Conservation (phyloP, 352 stramenopile species). For the Globisporangium uncinulatum region DNA sequence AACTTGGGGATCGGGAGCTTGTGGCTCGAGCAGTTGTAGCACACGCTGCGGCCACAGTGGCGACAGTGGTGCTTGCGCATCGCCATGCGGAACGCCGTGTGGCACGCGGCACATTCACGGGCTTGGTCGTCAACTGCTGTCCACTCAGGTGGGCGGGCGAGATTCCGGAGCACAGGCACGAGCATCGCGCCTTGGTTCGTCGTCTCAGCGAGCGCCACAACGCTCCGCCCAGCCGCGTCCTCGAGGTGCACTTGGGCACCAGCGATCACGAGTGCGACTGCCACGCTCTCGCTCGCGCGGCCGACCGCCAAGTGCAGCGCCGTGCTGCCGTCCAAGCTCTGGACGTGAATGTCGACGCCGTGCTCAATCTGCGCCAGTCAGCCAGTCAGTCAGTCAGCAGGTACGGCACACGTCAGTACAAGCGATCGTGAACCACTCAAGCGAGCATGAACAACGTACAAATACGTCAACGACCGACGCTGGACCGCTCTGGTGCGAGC, state of each 20-base stretch:
- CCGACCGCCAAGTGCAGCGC: slow-evolving; percentile 75
- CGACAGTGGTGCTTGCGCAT: slow-evolving; percentile 84
- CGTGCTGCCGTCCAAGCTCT: slow-evolving; percentile 83
- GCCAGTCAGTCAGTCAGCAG: background rate
- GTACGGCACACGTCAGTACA: background rate
- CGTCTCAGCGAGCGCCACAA: slow-evolving; percentile 79
- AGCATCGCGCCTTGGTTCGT: slow-evolving; percentile 78
- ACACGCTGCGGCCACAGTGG: slow-evolving; percentile 78
- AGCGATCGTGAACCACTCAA: background rate
- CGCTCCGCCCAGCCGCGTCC: slow-evolving; percentile 73
- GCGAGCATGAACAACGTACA: slow-evolving; percentile 37
- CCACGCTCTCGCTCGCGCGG: slow-evolving; percentile 62
- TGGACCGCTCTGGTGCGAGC: slow-evolving; percentile 68
- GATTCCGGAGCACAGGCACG: slow-evolving; percentile 75
- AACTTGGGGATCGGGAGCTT: slow-evolving; percentile 85
- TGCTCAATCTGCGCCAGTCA: slow-evolving; percentile 62
- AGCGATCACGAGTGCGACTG: slow-evolving; percentile 63
- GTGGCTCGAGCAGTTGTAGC: slow-evolving; percentile 84
- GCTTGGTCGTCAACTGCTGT: slow-evolving; percentile 58
- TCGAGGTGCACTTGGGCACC: slow-evolving; percentile 75
- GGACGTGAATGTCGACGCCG: slow-evolving; percentile 64
- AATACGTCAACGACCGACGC: slow-evolving; percentile 71
- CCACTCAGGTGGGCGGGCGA: slow-evolving; percentile 54
- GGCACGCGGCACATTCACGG: slow-evolving; percentile 68
- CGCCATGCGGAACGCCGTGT: slow-evolving; percentile 64